Conservation (phyloP, 78 protist species). For the Tieghemostelium lacteum region DNA sequence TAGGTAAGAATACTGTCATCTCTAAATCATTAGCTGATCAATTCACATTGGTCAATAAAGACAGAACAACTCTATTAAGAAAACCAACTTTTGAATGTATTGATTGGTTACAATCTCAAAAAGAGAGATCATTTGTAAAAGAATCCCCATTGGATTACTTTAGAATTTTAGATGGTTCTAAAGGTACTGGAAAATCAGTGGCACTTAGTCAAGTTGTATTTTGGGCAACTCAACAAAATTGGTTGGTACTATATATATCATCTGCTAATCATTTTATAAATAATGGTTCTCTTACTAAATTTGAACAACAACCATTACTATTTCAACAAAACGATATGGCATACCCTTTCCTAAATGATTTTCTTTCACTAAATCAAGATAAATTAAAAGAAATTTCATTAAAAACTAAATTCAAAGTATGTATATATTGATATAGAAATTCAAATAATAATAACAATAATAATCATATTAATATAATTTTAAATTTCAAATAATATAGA, state of each 20-base stretch:
- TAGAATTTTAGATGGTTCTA: constrained; percentile 35
- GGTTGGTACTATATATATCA: constrained; percentile 80
- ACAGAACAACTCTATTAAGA: constrained; percentile 65
- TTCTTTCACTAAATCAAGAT: constrained; percentile 32
- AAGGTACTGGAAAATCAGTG: constrained; percentile 60
- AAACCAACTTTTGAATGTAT: constrained; percentile 52
- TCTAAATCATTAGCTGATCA: constrained; percentile 14
- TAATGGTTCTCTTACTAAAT: constrained; percentile 29
- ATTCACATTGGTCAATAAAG: constrained; percentile 12
- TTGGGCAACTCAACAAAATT: constrained; percentile 80
- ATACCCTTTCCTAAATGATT: constrained; percentile 1
- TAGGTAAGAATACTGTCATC: constrained; percentile 12
- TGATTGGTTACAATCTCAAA: constrained; percentile 58
- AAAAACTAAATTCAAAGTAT: constrained; percentile 63
- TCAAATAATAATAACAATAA: constrained; percentile 2
- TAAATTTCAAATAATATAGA: neutral
- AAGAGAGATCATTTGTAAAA: constrained; percentile 24
- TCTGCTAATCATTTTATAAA: constrained; percentile 18
- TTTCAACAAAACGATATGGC: constrained; percentile 50
- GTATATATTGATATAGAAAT: neutral
- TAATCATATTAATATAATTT: neutral
- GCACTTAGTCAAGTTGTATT: constrained; percentile 31
- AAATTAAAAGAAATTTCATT: constrained; percentile 43
- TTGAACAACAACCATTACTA: constrained; percentile 27
- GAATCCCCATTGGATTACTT: constrained; percentile 23